phyloP scores from a whole-genome alignment of 352 stramenopile genomes.

The Globisporangium spinosum region DNA sequence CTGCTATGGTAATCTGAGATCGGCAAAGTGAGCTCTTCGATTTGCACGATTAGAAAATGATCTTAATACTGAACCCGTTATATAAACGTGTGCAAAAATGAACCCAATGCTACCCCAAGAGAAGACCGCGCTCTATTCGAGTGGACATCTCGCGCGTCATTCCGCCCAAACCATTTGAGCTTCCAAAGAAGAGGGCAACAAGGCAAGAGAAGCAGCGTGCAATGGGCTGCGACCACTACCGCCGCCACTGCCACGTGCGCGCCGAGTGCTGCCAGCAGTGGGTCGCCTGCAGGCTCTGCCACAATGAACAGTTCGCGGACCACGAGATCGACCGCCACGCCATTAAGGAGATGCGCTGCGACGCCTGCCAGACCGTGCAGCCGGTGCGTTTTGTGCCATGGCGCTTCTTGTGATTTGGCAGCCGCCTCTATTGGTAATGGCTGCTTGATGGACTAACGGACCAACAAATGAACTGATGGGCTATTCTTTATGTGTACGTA shows the following conservation, averaged over 20 bases:
- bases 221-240: constrained; percentile 55
- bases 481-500: neutral
- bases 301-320: constrained; percentile 49
- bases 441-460: no score
- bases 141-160: neutral
- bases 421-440: neutral
- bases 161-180: neutral
- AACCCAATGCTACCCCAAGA: neutral
- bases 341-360: constrained; percentile 66
- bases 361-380: constrained; percentile 54
- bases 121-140: neutral
- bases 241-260: constrained; percentile 56
- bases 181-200: neutral
- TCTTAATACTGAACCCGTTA: neutral
- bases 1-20: no score
- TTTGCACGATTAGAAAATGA: neutral
- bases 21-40: neutral
- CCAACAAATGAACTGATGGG: neutral
- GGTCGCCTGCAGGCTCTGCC: constrained; percentile 72
- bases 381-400: constrained; percentile 29
- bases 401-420: neutral
- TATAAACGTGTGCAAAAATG: neutral
- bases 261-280: constrained; percentile 72
- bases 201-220: neutral
- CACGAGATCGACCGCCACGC: constrained; percentile 79